Evolutionary conservation across 345 rosid species (phyloP), one percentile per base, ranked within the genome.

Genomic region (Gossypium turneri): DNA sequence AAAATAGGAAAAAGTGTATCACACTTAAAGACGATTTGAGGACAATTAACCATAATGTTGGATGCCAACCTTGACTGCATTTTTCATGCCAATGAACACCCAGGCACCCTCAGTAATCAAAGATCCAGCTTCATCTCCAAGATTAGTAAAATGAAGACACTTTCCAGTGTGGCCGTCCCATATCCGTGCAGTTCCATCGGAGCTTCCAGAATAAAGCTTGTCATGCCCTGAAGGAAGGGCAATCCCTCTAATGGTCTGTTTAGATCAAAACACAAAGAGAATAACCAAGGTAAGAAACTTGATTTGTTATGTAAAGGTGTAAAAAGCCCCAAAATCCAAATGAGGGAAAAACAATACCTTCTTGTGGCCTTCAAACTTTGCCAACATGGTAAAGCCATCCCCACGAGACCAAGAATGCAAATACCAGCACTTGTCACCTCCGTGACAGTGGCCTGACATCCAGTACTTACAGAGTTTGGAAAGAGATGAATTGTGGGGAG

Each of bases 1-100:
- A 25, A 60, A 60, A 4, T 12, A 58, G 25, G 24, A 19, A 12
- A 11, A 59, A 59, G 25, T 19, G 41, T 34, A 34, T 34, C 38
- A 4, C 38, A 34, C 38, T 34, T 34, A 34, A 34, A 34, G 38
- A 34, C 38, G 38, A 34, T 34, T 34, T 34, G 38, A 34, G 22
- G 17, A 24, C 16, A 58, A 22, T 24, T 22, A 20, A 17, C 27
- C 27, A 47, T 47, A 4, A 43, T 47, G 25, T 66, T 66, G 27
- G 5, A 66, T 20, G 53, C 29, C 8, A 15, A 66, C 51, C 25
- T 43, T 57, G 9, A 38, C 70, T 12, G 2, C 29, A 43, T 56
- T 56, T 22, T 56, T 56, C 60, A 56, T 56, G 60, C 60, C 60
- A 56, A 20, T 56, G 20, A 66, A 66, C 24, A 66, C 70, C 70